Conservation (phyloP, 192 early-diverging fungal genomes). For the Entomortierella lignicola region DNA sequence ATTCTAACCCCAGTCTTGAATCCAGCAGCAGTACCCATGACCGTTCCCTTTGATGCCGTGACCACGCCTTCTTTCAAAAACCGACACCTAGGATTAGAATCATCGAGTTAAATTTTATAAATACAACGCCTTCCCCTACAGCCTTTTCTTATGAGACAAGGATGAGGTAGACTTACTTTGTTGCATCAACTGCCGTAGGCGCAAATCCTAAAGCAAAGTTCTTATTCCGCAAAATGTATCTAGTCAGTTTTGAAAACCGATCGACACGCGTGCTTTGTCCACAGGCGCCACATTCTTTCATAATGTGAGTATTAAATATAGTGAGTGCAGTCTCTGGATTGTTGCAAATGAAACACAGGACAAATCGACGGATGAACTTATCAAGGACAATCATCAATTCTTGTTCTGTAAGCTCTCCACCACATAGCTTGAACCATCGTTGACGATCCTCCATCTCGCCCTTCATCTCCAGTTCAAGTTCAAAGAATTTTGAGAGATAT, state of each 20-base stretch:
- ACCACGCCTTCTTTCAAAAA: constrained; percentile 86
- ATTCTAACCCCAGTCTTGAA: constrained; percentile 59
- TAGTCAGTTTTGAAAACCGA: constrained; percentile 60
- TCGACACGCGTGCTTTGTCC: constrained; percentile 57
- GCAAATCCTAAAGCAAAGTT: constrained; percentile 41
- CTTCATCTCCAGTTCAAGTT: constrained; percentile 46
- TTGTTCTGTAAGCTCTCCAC: constrained; percentile 13
- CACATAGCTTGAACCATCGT: constrained; percentile 39
- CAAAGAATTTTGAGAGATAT: constrained; percentile 46
- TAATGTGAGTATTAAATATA: constrained; percentile 35
- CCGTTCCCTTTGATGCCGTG: constrained; percentile 51
- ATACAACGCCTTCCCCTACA: too few relatives aligned
- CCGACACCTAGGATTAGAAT: constrained; percentile 28
- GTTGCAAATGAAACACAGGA: constrained; percentile 89
- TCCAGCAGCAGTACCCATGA: constrained; percentile 62
- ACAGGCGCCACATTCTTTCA: constrained; percentile 53
- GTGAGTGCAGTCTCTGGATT: constrained; percentile 96
- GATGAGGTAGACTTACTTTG: constrained; percentile 27
- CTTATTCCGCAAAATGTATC: constrained; percentile 42
- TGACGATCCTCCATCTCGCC: constrained; percentile 40
- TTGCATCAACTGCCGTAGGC: constrained; percentile 14
- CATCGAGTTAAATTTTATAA: neutral
- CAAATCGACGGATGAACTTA: constrained; percentile 94
- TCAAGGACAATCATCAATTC: constrained; percentile 70
- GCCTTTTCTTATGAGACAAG: too few relatives aligned